A percentile compares a stretch with the other conserved stretches of the same genome.
These are phyloP conservation scores for Aspergillus conjunctus DNA, from an alignment of 495 filamentous ascomycete species.

Conservation along the genomic window DNA sequence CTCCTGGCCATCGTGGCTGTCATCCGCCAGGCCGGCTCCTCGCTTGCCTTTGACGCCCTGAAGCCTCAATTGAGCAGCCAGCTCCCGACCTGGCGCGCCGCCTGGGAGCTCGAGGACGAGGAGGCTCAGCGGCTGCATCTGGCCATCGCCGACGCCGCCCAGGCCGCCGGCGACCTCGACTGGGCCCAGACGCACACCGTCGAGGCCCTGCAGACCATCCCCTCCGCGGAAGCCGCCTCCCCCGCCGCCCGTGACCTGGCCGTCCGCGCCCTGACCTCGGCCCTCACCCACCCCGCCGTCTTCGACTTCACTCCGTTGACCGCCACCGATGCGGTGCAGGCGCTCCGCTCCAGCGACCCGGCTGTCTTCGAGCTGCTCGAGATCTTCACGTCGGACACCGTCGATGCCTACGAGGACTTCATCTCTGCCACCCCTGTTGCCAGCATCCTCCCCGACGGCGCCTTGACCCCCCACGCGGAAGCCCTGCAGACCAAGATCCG, in stretches of 20 bases:
- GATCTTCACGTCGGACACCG: slow-evolving; percentile 87
- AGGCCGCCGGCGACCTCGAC: slow-evolving; percentile 74
- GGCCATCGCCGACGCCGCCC: slow-evolving; percentile 74
- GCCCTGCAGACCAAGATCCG: slow-evolving; percentile 93
- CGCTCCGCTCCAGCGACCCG: slow-evolving; percentile 78
- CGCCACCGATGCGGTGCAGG: slow-evolving; percentile 80
- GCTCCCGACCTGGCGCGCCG: slow-evolving; percentile 75
- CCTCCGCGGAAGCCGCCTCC: slow-evolving; percentile 66
- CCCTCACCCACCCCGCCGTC: slow-evolving; percentile 72
- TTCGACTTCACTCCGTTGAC: slow-evolving; percentile 96
- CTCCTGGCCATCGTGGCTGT: slow-evolving; percentile 81
- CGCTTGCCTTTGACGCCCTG: slow-evolving; percentile 75
- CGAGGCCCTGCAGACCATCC: slow-evolving; percentile 80
- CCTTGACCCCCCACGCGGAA: slow-evolving; percentile 63
- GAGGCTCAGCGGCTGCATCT: slow-evolving; percentile 80
- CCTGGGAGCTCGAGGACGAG: slow-evolving; percentile 82
- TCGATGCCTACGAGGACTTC: slow-evolving; percentile 96
- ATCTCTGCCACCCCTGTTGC: slow-evolving; percentile 49
- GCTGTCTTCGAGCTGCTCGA: slow-evolving; percentile 88
- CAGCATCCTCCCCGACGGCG: slow-evolving; percentile 45
- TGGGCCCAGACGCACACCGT: slow-evolving; percentile 81
- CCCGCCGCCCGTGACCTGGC: slow-evolving; percentile 78
- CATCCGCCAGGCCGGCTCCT: slow-evolving; percentile 67
- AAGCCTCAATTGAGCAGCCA: slow-evolving; percentile 72
- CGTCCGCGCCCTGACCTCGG: slow-evolving; percentile 79